A percentile compares a stretch with the other conserved stretches of the same genome.
phyloP scores from a whole-genome alignment of 2,329 filamentous ascomycete genomes.

The Chrysoporthe austroafricana region DNA sequence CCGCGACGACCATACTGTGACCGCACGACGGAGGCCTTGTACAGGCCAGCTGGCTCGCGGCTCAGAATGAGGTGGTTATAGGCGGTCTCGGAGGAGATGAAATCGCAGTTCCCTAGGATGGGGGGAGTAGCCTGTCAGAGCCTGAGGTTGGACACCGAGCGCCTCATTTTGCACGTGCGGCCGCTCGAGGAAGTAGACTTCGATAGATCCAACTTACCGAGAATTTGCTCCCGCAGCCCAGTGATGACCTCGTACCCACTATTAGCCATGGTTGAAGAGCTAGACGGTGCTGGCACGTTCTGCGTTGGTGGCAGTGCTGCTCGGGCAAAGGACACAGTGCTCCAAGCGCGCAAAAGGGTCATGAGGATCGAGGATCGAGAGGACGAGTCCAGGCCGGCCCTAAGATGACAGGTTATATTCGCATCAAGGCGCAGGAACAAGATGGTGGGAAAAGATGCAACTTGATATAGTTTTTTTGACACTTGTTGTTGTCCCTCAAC shows the following conservation, averaged over 20 bases:
- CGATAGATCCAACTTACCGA: constrained; percentile 14
- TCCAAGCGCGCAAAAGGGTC: constrained; percentile 22
- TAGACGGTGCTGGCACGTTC: not conserved
- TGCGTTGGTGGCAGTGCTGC: not conserved
- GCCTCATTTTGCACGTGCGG: not conserved
- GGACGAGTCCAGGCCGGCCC: not conserved
- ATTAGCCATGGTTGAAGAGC: constrained; percentile 5
- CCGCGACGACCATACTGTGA: constrained; percentile 35
- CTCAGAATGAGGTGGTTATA: constrained; percentile 32
- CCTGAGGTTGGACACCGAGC: not conserved
- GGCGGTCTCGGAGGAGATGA: constrained; percentile 32
- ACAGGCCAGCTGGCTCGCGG: constrained; percentile 34
- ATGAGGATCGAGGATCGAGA: constrained; percentile 13
- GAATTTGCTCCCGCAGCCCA: constrained; percentile 22
- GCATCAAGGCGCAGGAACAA: constrained; percentile 18
- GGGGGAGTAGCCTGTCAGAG: constrained; percentile 2
- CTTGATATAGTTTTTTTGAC: not conserved
- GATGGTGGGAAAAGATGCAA: not conserved
- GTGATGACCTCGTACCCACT: constrained; percentile 13
- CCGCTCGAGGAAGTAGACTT: not conserved
- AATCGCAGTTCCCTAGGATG: constrained; percentile 36
- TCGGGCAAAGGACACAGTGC: constrained; percentile 17
- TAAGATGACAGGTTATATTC: not conserved
- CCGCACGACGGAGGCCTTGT: constrained; percentile 34
- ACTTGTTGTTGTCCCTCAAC: not conserved